Evolutionary conservation across 2,329 filamentous ascomycete genomes (phyloP).

Genomic region (Alternaria postmessia): DNA sequence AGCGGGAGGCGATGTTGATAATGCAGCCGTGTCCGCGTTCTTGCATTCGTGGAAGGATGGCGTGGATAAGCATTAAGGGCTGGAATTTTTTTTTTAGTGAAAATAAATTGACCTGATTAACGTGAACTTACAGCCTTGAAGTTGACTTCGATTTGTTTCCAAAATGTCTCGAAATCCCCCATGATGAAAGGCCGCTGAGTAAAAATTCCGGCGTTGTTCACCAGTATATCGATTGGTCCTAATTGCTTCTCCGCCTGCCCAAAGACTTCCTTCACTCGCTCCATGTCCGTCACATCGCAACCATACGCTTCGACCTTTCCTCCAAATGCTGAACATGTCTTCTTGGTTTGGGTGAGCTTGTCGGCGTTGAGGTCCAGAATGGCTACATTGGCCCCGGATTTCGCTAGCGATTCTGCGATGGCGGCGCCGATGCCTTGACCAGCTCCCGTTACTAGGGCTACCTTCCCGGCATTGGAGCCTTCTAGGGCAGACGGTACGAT

Average conservation of each 20-base stretch:
- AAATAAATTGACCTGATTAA: no score
- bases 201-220: slow-evolving; percentile 43
- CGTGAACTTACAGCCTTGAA: slow-evolving; percentile 32
- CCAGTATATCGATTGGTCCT: slow-evolving; percentile 36
- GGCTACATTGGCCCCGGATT: slow-evolving; percentile 38
- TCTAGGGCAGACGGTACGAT: slow-evolving; percentile 27
- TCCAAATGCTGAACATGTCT: slow-evolving; percentile 30
- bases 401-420: slow-evolving; percentile 36
- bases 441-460: slow-evolving; percentile 40
- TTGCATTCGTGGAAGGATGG: slow-evolving; percentile 33
- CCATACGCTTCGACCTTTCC: slow-evolving; percentile 30
- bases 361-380: slow-evolving; percentile 37
- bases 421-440: slow-evolving; percentile 41
- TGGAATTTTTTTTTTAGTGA: slow-evolving; percentile 1
- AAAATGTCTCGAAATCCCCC: slow-evolving; percentile 36
- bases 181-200: slow-evolving; percentile 39
- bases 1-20: slow-evolving; percentile 41
- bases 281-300: slow-evolving; percentile 34
- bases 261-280: slow-evolving; percentile 20
- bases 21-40: slow-evolving; percentile 39
- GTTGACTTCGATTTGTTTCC: slow-evolving; percentile 44
- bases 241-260: slow-evolving; percentile 29
- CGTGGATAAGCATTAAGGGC: slow-evolving; percentile 40
- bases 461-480: slow-evolving; percentile 31
- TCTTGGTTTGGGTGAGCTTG: slow-evolving; percentile 28